Percentiles rank a stretch among this genome's conserved stretches.
phyloP scores from a whole-genome alignment of 805 yeast genomes.

The Candida morakotiae region DNA sequence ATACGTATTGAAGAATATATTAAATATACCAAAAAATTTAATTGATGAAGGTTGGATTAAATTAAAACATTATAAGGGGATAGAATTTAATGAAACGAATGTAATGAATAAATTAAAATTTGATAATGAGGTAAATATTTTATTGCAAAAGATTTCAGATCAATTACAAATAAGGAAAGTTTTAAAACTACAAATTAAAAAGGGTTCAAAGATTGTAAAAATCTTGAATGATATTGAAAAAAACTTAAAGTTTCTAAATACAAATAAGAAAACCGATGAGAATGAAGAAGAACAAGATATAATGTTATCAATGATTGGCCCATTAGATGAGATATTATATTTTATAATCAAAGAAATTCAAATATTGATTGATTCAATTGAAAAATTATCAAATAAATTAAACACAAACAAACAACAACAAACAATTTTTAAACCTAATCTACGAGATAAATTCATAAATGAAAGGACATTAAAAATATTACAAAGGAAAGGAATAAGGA shows the following conservation, averaged over 20 bases:
- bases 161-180: slow-evolving; percentile 43
- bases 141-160: slow-evolving; percentile 35
- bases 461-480: slow-evolving; percentile 19
- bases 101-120: slow-evolving; percentile 9
- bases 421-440: slow-evolving; percentile 21
- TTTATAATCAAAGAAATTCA: slow-evolving; percentile 42
- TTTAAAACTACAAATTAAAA: slow-evolving; percentile 35
- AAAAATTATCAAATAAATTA: slow-evolving; percentile 22
- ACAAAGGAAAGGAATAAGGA: background rate
- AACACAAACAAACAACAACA: slow-evolving; percentile 16
- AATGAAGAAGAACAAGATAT: no score
- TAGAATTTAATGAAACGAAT: slow-evolving; percentile 21
- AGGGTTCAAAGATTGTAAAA: slow-evolving; percentile 32
- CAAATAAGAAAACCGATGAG: slow-evolving; percentile 1
- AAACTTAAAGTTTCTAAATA: slow-evolving; percentile 24
- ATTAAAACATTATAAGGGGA: slow-evolving; percentile 61
- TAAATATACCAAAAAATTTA: slow-evolving; percentile 64
- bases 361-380: slow-evolving; percentile 28
- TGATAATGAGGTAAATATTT: slow-evolving; percentile 25
- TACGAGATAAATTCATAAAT: slow-evolving; percentile 37
- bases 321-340: slow-evolving; percentile 44
- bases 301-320: slow-evolving; percentile 35
- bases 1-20: slow-evolving; percentile 72
- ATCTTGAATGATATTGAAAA: slow-evolving; percentile 28
- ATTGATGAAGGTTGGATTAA: slow-evolving; percentile 63